phyloP scores from a whole-genome alignment of 2,329 filamentous ascomycete species.

The Amauroascus verrucosus region DNA sequence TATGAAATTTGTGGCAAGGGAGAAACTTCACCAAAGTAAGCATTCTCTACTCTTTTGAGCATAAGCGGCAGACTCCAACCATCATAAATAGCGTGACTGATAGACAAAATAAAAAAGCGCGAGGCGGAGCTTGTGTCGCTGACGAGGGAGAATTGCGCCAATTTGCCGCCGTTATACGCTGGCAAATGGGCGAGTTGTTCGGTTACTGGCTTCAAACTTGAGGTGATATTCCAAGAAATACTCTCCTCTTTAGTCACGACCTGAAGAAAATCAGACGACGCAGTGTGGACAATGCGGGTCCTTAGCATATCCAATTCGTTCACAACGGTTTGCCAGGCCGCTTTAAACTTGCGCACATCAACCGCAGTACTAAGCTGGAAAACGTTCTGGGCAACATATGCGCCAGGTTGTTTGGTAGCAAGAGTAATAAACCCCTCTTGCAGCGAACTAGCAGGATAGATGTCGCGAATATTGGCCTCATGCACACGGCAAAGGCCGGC shows the following conservation, averaged over 20 bases:
- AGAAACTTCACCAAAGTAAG: constrained; percentile 22
- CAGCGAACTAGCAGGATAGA: constrained; percentile 37
- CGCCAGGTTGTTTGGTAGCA: constrained; percentile 39
- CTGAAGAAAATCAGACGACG: constrained; percentile 31
- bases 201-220: constrained; percentile 23
- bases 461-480: constrained; percentile 26
- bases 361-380: constrained; percentile 32
- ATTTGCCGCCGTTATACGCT: constrained; percentile 27
- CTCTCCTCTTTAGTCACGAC: constrained; percentile 30
- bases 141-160: constrained; percentile 31
- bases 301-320: constrained; percentile 40
- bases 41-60: constrained; percentile 29
- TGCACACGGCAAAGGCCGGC: constrained; percentile 26
- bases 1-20: constrained; percentile 14
- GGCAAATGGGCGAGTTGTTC: constrained; percentile 22
- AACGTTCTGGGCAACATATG: constrained; percentile 41
- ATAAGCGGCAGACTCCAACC: constrained; percentile 37
- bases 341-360: constrained; percentile 36
- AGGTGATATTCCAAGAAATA: constrained; percentile 28
- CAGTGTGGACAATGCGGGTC: constrained; percentile 38
- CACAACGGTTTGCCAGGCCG: constrained; percentile 39
- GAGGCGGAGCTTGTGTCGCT: constrained; percentile 18
- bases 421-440: constrained; percentile 41
- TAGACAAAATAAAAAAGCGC: constrained; percentile 39
- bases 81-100: constrained; percentile 46